phyloP scores from a whole-genome alignment of 148 eudicot genomes.

The Salicornia ramosissima region DNA sequence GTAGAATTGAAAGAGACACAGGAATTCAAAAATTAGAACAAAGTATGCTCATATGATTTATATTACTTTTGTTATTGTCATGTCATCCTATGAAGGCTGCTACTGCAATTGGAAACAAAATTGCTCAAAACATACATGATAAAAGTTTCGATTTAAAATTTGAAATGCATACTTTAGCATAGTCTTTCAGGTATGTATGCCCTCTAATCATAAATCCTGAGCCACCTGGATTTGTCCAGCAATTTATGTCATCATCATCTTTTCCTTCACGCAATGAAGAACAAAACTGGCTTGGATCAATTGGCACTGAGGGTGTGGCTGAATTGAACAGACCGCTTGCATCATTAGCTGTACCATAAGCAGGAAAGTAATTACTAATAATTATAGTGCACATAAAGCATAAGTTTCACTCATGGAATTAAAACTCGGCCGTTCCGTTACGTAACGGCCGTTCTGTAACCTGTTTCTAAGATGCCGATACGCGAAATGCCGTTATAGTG shows the following conservation, averaged over 20 bases:
- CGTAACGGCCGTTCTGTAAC: too few species aligned
- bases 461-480: too few species aligned
- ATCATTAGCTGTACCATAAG: slow-evolving; percentile 36
- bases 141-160: neutral
- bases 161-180: slow-evolving; percentile 47
- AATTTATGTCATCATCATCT: slow-evolving; percentile 62
- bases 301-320: slow-evolving; percentile 38
- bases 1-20: neutral
- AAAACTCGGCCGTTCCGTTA: too few species aligned
- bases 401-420: too few species aligned
- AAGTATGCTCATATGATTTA: neutral
- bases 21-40: neutral
- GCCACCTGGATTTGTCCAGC: slow-evolving; percentile 91
- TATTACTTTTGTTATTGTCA: neutral
- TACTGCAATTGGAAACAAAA: neutral
- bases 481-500: too few species aligned
- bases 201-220: slow-evolving; percentile 88
- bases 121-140: neutral
- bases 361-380: slow-evolving; percentile 10
- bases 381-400: neutral
- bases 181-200: slow-evolving; percentile 72
- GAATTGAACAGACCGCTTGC: slow-evolving; percentile 49
- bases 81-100: neutral
- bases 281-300: slow-evolving; percentile 50
- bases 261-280: slow-evolving; percentile 67